Conservation (phyloP, 2,329 filamentous ascomycete genomes). For the Phaeosphaeria sp. region DNA sequence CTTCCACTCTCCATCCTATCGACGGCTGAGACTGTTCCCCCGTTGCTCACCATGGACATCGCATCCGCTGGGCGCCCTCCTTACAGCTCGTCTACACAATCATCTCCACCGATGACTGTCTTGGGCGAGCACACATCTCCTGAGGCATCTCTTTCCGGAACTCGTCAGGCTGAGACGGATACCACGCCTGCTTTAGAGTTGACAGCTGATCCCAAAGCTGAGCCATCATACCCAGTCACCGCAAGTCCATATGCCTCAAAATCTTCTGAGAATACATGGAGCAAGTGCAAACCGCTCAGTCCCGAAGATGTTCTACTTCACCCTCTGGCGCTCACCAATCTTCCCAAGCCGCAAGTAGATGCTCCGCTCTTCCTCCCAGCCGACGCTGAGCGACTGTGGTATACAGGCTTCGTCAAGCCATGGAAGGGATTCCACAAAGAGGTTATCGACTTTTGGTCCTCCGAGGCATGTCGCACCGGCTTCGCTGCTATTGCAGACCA, state of each 20-base stretch:
- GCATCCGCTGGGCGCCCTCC: neutral
- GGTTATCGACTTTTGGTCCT: constrained; percentile 6
- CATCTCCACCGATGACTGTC: neutral
- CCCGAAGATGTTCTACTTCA: constrained; percentile 1
- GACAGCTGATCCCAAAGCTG: neutral
- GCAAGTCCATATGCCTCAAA: neutral
- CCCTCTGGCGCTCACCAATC: neutral
- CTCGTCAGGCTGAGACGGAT: neutral
- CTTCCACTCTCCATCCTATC: neutral
- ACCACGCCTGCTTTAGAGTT: neutral
- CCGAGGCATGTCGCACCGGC: neutral
- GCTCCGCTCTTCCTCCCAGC: constrained; percentile 12
- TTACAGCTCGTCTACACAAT: neutral
- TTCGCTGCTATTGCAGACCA: constrained; percentile 13
- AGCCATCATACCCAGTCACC: neutral
- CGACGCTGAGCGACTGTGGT: constrained; percentile 17
- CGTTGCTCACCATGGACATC: neutral
- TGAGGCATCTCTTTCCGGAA: neutral
- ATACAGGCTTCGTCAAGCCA: constrained; percentile 18
- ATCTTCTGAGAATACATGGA: neutral
- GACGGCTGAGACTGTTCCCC: neutral
- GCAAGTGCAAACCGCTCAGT: neutral
- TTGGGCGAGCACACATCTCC: neutral
- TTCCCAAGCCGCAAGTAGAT: neutral
- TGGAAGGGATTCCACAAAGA: constrained; percentile 14